A percentile compares a stretch with the other conserved stretches of the same genome.
Conservation (phyloP, 2,329 filamentous ascomycete genomes). For the Colletotrichum sublineola region DNA sequence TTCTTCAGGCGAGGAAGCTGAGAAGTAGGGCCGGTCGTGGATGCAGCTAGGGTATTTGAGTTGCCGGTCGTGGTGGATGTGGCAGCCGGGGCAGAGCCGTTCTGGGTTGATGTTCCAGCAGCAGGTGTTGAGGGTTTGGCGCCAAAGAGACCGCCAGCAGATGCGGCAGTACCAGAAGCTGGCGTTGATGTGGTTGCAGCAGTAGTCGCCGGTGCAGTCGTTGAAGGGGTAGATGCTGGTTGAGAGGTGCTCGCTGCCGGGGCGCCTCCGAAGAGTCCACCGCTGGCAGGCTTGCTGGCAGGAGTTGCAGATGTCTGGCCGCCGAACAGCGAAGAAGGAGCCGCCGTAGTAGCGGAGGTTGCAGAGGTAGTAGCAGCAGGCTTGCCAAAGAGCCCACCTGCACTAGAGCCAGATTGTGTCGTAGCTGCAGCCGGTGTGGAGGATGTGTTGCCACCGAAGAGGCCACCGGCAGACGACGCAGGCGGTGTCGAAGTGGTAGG, state of each 20-base stretch:
- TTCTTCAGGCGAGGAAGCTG: conserved; percentile 93
- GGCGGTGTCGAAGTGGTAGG: conserved; percentile 47
- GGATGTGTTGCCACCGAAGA: conserved; percentile 60
- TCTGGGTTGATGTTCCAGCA: conserved; percentile 45
- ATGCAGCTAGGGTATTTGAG: conserved; percentile 70
- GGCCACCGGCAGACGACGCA: conserved; percentile 42
- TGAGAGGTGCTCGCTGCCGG: conserved; percentile 50
- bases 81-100: conserved; percentile 41
- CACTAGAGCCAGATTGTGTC: conserved; percentile 45
- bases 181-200: conserved; percentile 47
- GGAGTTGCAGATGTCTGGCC: conserved; percentile 51
- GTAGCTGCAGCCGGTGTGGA: conserved; percentile 51
- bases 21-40: conserved; percentile 84
- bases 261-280: conserved; percentile 50
- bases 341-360: conserved; percentile 48
- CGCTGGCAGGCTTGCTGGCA: conserved; percentile 49
- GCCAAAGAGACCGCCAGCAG: conserved; percentile 52
- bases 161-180: conserved; percentile 48
- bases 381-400: conserved; percentile 48
- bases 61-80: conserved; percentile 44
- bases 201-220: conserved; percentile 51
- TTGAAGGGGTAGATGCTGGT: conserved; percentile 48
- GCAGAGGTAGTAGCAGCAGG: conserved; percentile 47
- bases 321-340: conserved; percentile 51
- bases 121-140: conserved; percentile 51